A percentile compares a stretch with the other conserved stretches of the same genome.
phyloP scores from a whole-genome alignment of 2,329 filamentous ascomycete species.

The Stemphylium vesicarium region DNA sequence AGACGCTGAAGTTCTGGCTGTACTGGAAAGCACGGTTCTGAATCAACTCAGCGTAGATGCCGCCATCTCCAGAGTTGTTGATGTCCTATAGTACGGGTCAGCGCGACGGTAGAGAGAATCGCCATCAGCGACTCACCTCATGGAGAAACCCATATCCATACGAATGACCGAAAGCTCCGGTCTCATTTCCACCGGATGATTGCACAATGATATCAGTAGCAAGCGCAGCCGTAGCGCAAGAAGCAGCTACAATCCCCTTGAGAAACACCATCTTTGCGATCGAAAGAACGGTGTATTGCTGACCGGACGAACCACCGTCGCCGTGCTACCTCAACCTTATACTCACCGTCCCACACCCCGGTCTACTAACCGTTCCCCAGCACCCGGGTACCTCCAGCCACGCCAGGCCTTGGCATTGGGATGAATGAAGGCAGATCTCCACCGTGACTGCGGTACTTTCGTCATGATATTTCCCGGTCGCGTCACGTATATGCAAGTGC shows the following conservation, averaged over 20 bases:
- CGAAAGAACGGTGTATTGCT: conserved; percentile 19
- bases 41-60: conserved; percentile 74
- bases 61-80: conserved; percentile 73
- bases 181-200: conserved; percentile 35
- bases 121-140: conserved; percentile 21
- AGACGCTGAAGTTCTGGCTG: conserved; percentile 31
- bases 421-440: conserved; percentile 13
- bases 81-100: conserved; percentile 49
- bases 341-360: neutral
- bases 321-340: conserved; percentile 4
- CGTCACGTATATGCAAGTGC: conserved; percentile 2
- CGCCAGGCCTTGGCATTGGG: conserved; percentile 14
- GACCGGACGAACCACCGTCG: neutral
- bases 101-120: neutral
- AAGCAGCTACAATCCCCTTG: conserved; percentile 28
- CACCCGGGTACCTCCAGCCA: conserved; percentile 5
- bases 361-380: neutral
- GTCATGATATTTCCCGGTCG: conserved; percentile 15
- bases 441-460: conserved; percentile 6
- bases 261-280: conserved; percentile 28
- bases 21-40: conserved; percentile 74
- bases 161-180: conserved; percentile 37
- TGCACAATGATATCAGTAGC: conserved; percentile 37
- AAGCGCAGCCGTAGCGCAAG: conserved; percentile 27
- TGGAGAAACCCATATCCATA: conserved; percentile 43